Percentiles rank a stretch among this genome's conserved stretches.
phyloP scores from a whole-genome alignment of 1,139 yeast species.

The Debaryomyces robertsiae region DNA sequence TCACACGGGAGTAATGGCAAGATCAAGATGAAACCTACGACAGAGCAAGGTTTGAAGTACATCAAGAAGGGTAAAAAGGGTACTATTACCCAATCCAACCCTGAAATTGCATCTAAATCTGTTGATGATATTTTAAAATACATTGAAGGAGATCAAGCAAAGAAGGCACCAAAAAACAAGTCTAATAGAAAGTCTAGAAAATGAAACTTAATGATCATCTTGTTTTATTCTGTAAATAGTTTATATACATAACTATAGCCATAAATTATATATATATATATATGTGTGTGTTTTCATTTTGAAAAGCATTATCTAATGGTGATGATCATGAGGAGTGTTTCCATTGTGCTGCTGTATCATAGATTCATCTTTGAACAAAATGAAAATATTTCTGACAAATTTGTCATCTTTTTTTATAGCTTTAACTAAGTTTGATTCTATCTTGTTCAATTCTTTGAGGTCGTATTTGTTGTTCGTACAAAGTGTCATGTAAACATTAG shows the following conservation, averaged over 20 bases:
- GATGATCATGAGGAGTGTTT: conserved; percentile 1
- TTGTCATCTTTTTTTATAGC: conserved; percentile 34
- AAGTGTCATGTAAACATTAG: conserved; percentile 37
- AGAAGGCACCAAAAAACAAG: conserved; percentile 19
- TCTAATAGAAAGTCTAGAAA: conserved; percentile 16
- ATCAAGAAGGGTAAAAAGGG: conserved; percentile 27
- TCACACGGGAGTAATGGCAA: conserved; percentile 17
- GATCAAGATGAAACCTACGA: conserved; percentile 15
- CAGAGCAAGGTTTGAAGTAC: conserved; percentile 15
- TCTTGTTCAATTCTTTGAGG: conserved; percentile 29
- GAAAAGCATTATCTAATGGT: conserved; percentile 10
- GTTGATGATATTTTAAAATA: conserved; percentile 69
- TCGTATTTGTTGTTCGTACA: conserved; percentile 21
- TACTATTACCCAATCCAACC: conserved; percentile 41
- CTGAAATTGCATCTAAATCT: conserved; percentile 60
- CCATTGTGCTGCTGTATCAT: conserved; percentile 2
- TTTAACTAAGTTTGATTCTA: conserved; percentile 28
- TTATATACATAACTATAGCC: conserved; percentile 8
- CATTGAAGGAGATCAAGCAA: conserved; percentile 53
- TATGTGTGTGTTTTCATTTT: not conserved
- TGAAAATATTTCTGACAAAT: conserved; percentile 37
- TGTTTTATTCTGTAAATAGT: conserved; percentile 16
- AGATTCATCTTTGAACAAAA: conserved; percentile 20
- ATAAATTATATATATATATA: conserved; percentile 4
- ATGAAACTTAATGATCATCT: conserved; percentile 4